A percentile compares a stretch with the other conserved stretches of the same genome.
Conservation (phyloP, 805 yeast species). For the Helenozyma rhizophorensis region DNA sequence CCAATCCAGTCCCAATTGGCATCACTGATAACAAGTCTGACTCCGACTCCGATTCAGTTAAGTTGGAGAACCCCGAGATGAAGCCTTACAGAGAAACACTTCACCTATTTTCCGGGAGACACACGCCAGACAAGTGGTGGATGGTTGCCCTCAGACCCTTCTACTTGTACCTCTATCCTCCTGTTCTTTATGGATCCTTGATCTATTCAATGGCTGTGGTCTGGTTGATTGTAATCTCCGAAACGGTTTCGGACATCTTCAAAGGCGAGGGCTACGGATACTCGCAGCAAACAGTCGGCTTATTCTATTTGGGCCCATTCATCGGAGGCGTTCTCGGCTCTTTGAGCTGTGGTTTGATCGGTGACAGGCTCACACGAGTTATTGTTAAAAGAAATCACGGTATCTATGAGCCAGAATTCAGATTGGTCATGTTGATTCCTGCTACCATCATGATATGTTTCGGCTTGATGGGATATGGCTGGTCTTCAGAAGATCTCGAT, state of each 20-base stretch:
- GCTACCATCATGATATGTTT: constrained; percentile 39
- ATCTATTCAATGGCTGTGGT: constrained; percentile 55
- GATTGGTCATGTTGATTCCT: constrained; percentile 51
- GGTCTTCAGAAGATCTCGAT: constrained; percentile 47
- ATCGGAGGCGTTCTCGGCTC: constrained; percentile 58
- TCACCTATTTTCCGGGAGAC: constrained; percentile 45
- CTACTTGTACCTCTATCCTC: constrained; percentile 46
- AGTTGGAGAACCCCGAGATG: too few relatives aligned
- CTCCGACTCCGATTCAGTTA: too few relatives aligned
- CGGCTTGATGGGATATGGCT: constrained; percentile 62
- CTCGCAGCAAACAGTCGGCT: constrained; percentile 44
- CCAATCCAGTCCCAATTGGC: background rate
- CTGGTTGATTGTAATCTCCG: constrained; percentile 61
- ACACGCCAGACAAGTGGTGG: constrained; percentile 48
- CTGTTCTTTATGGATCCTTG: constrained; percentile 47
- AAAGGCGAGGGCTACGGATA: constrained; percentile 41
- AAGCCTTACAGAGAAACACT: constrained; percentile 29
- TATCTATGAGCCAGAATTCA: constrained; percentile 59
- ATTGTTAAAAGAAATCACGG: constrained; percentile 47
- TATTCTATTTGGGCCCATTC: constrained; percentile 53
- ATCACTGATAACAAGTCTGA: too few relatives aligned
- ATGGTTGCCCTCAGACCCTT: constrained; percentile 54
- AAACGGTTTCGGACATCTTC: constrained; percentile 50
- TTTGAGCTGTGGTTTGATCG: constrained; percentile 45
- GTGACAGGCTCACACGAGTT: constrained; percentile 45